Evolutionary conservation across 2,329 filamentous ascomycete species (phyloP), one percentile per base, ranked within the genome.

Genomic region (Colletotrichum sp.): DNA sequence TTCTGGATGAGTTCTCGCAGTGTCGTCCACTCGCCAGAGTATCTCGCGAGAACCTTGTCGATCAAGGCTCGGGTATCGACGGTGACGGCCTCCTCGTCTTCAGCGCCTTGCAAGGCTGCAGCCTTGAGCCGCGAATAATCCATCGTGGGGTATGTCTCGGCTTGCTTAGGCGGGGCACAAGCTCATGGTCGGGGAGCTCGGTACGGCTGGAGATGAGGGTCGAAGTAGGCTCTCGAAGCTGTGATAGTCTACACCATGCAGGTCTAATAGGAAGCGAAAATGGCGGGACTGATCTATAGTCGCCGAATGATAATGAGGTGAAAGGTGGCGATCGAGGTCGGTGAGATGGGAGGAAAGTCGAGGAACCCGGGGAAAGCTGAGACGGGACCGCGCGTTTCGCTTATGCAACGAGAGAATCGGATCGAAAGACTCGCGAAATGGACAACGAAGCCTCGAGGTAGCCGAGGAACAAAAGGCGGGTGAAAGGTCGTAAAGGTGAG

Each of bases 61-160:
- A 99, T 99, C 80, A 99, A 86, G 59, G 97, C 97, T 82, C 98
- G 91, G 65, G 97, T 99, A 83, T 99, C 98, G 82, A 99, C 97
- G 1, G 97, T 99, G 72, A 99, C 97, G 57, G 97, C 97, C 85
- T 99, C 97, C 85, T 99, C 97, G 80, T 98, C 95, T 77, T 96
- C 94, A 79, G 95, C 95, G 73, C 95, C 94, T 72, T 91, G 92
- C 87, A 99, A 91, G 30, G 97, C 97, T 81, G 95, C 94, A 80
- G 96, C 96, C 82, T 95, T 94, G 79, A 99, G 89, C 82, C 94
- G 91, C 44, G 92, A 91, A 81, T 94, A 94, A 84, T 95, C 93
- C 93, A 95, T 95, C 36, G 79, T 82, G 63, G 39, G 39, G 67
- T 75, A 12, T 59, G 30, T 44, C 24, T 76, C 74, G 70, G 64